Evolutionary conservation across 768 basidiomycete genomes (phyloP).

Genomic region (Boletus reticulatus): DNA sequence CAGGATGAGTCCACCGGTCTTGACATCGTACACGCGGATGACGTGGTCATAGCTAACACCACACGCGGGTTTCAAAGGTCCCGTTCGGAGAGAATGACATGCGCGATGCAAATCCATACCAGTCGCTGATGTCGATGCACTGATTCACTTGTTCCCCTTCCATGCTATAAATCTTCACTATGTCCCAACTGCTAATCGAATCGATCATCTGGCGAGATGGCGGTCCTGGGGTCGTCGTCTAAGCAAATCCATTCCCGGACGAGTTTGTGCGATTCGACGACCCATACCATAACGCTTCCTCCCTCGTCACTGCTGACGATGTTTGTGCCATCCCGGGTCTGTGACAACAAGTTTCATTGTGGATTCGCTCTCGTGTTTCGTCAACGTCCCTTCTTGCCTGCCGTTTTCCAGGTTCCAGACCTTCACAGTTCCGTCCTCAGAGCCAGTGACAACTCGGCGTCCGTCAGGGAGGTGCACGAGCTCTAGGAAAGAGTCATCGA

Average conservation of each 20-base stretch:
- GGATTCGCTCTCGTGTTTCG: background rate
- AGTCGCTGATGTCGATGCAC: background rate
- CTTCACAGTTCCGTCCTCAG: background rate
- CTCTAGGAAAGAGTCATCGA: no score
- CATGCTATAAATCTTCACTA: background rate
- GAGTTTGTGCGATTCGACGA: background rate
- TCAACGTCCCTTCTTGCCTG: background rate
- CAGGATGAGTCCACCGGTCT: no score
- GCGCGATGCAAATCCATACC: background rate
- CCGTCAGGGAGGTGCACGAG: background rate
- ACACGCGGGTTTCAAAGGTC: background rate
- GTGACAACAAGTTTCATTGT: background rate
- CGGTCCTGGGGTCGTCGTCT: no score
- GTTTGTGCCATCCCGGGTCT: background rate
- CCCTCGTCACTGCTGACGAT: background rate
- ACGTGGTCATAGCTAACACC: fast-evolving
- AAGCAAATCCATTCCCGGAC: background rate
- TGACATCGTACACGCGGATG: no score
- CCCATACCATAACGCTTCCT: background rate
- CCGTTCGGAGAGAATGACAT: background rate
- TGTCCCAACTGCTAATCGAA: background rate
- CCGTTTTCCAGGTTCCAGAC: background rate
- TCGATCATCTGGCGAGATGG: background rate
- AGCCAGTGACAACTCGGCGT: background rate
- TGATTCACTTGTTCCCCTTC: background rate